Conservation (phyloP, 1,284 basidiomycete species). For the Irpex sp. region DNA sequence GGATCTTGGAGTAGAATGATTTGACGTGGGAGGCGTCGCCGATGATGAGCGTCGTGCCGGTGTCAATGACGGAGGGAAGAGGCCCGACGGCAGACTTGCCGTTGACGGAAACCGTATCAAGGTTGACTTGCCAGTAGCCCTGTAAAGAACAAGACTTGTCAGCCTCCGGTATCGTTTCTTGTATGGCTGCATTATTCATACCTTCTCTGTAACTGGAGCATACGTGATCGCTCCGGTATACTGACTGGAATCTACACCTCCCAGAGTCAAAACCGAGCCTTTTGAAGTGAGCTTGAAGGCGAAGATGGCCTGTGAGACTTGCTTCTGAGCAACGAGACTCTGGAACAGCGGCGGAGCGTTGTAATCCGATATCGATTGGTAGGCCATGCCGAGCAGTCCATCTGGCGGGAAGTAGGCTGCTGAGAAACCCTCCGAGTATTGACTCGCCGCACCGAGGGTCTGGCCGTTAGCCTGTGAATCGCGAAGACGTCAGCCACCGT, state of each 20-base stretch:
- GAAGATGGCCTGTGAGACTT: constrained; percentile 41
- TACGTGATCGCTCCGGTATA: constrained; percentile 39
- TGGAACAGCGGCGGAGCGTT: constrained; percentile 39
- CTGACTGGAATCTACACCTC: constrained; percentile 41
- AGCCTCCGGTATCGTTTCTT: constrained; percentile 5
- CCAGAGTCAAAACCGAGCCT: constrained; percentile 53
- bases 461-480: constrained; percentile 26
- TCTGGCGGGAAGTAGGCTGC: constrained; percentile 37
- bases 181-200: constrained; percentile 15
- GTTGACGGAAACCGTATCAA: constrained; percentile 32
- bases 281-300: constrained; percentile 46
- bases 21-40: constrained; percentile 41
- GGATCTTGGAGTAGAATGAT: constrained; percentile 40
- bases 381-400: constrained; percentile 48
- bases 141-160: constrained; percentile 8
- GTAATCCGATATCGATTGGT: constrained; percentile 35
- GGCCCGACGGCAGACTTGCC: constrained; percentile 19
- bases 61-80: constrained; percentile 37
- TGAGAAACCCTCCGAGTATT: constrained; percentile 42
- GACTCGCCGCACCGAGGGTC: constrained; percentile 39
- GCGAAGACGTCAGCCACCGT: constrained; percentile 2
- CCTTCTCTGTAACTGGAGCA: constrained; percentile 31
- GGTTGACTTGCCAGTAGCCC: constrained; percentile 41
- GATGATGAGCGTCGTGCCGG: constrained; percentile 48
- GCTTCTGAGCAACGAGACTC: constrained; percentile 37